A percentile compares a stretch with the other conserved stretches of the same genome.
Evolutionary conservation across 1,284 basidiomycete genomes (phyloP).

Genomic region (Filobasidium uniguttulatum): DNA sequence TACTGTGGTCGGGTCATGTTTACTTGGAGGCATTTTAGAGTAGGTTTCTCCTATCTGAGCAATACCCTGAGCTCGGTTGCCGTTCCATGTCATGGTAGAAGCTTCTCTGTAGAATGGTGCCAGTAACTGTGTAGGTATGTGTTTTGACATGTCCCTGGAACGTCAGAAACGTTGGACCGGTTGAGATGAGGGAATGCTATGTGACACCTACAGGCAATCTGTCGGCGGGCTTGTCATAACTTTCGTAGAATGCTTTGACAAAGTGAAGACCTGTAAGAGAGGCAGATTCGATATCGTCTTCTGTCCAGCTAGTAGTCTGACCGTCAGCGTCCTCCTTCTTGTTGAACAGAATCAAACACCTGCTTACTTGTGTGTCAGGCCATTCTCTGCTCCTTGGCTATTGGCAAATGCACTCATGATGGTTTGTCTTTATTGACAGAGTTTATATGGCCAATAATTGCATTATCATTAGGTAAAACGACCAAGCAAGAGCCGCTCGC

Average conservation of each 20-base stretch:
- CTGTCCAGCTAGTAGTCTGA: slow-evolving; percentile 16
- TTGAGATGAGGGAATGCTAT: neutral
- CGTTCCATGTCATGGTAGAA: slow-evolving; percentile 12
- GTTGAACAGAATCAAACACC: too few species aligned
- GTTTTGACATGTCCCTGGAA: neutral
- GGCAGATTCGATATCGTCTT: slow-evolving; percentile 10
- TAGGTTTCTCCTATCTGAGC: slow-evolving; percentile 11
- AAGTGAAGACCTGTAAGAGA: slow-evolving; percentile 13
- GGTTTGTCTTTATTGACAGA: too few species aligned
- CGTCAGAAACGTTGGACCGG: too few species aligned
- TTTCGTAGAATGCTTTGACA: slow-evolving; percentile 13
- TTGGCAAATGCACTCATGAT: too few species aligned
- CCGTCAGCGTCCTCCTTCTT: too few species aligned
- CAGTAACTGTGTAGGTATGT: slow-evolving; percentile 1
- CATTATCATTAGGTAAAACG: too few species aligned
- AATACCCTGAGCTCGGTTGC: slow-evolving; percentile 7
- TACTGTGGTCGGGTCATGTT: slow-evolving; percentile 4
- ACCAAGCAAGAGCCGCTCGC: too few species aligned
- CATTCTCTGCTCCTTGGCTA: too few species aligned
- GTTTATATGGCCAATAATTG: too few species aligned
- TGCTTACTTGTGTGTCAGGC: too few species aligned
- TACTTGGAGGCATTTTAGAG: slow-evolving; percentile 7
- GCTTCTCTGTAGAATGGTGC: slow-evolving; percentile 10
- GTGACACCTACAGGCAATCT: slow-evolving; percentile 6
- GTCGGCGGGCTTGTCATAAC: slow-evolving; percentile 12